Evolutionary conservation across 2,329 filamentous ascomycete genomes (phyloP), one percentile per base, ranked within the genome.

Genomic region (Colletotrichum cereale): DNA sequence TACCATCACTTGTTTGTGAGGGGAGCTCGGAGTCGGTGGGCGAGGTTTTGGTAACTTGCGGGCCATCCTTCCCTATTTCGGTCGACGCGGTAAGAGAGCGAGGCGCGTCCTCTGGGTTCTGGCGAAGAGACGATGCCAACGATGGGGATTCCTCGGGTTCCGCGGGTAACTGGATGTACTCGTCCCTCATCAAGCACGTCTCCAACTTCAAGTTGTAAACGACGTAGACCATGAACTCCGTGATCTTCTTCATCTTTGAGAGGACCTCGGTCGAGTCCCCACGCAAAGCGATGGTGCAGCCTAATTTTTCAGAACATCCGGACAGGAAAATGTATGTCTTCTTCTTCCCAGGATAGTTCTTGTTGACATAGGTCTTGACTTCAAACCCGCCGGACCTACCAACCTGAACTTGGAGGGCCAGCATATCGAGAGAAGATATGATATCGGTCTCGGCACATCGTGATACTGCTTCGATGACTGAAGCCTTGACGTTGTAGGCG

Each of bases 191-290:
- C 56, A 99, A 85, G 76, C 93, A 97, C 1, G 96, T 97, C 82
- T 99, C 96, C 18, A 99, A 87, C 79, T 97, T 97, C 64, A 99
- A 86, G 77, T 98, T 99, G 82, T 99, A 99, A 16, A 98, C 95
- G 26, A 99, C 97, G 76, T 98, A 99, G 47, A 97, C 93, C 96
- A 99, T 98, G 79, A 99, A 98, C 79, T 99, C 96, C 14, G 96
- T 96, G 75, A 99, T 96, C 63, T 91, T 89, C 82, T 99, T 99
- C 80, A 99, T 90, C 76, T 91, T 93, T 1, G 90, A 86, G 24
- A 99, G 86, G 0, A 90, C 86, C 58, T 89, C 84, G 38, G 90
- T 91, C 71, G 92, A 90, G 4, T 92, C 93, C 1, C 96, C 96
- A 56, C 96, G 91, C 29, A 99, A 85, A 16, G 95, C 94, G 75